phyloP scores from a whole-genome alignment of 345 rosid genomes.

The Rhizophora apiculata region DNA sequence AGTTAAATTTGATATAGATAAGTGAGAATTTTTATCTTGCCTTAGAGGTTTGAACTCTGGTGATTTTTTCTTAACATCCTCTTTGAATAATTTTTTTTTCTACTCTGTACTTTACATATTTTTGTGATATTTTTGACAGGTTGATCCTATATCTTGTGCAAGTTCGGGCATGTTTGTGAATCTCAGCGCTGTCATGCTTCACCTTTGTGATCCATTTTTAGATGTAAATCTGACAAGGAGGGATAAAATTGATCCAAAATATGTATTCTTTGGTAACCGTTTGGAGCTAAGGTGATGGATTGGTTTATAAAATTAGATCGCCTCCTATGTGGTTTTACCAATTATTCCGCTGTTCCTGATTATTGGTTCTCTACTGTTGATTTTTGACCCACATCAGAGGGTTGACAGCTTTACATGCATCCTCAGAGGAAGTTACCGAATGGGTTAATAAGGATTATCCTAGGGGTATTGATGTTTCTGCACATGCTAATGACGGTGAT shows the following conservation, averaged over 20 bases:
- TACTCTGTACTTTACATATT: neutral
- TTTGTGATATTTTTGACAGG: constrained; percentile 44
- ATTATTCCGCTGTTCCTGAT: constrained; percentile 14
- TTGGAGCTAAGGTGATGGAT: constrained; percentile 74
- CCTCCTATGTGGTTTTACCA: constrained; percentile 2
- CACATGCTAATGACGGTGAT: constrained; percentile 39
- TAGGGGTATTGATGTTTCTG: constrained; percentile 26
- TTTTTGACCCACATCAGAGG: constrained; percentile 40
- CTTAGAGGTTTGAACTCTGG: neutral
- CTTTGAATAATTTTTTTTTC: too few relatives aligned
- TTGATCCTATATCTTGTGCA: constrained; percentile 89
- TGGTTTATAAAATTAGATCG: constrained; percentile 3
- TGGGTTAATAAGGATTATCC: constrained; percentile 61
- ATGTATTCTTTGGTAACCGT: constrained; percentile 64
- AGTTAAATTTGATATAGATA: neutral
- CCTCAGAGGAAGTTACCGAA: constrained; percentile 84
- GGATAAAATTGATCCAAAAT: constrained; percentile 85
- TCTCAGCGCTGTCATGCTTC: constrained; percentile 96
- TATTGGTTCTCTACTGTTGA: constrained; percentile 16
- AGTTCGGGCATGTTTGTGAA: constrained; percentile 98
- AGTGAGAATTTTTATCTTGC: constrained; percentile 1
- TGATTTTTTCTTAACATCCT: too few relatives aligned
- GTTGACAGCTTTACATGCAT: constrained; percentile 87
- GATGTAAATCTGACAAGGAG: constrained; percentile 71
- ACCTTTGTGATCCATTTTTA: constrained; percentile 84